These are phyloP conservation scores for Salix caprea DNA, from an alignment of 345 rosid genomes.

Conservation along the genomic window DNA sequence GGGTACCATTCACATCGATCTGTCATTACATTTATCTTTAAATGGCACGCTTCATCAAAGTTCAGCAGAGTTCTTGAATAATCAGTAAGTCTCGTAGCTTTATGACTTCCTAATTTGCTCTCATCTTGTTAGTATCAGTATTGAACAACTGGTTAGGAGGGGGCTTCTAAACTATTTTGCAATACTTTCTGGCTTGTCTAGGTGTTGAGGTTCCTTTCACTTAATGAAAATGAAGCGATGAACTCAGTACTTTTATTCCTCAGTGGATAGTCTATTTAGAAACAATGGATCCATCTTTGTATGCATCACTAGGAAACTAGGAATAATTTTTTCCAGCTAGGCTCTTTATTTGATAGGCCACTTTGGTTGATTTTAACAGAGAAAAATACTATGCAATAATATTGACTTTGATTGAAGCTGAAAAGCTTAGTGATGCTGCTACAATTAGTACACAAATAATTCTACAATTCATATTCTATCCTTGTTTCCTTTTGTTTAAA, in stretches of 20 bases:
- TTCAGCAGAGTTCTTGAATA: constrained; percentile 29
- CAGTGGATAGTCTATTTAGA: neutral
- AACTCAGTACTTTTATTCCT: neutral
- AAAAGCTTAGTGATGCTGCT: neutral
- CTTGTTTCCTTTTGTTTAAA: neutral
- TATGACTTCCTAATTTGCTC: neutral
- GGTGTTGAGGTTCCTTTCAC: neutral
- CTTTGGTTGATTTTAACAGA: neutral
- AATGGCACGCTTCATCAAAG: constrained; percentile 49
- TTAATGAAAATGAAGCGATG: neutral
- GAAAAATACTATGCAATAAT: neutral
- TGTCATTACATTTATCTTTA: constrained; percentile 60
- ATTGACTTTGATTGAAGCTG: neutral
- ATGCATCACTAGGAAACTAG: neutral
- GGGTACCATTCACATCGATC: constrained; percentile 68
- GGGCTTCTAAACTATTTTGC: neutral
- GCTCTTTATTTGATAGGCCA: neutral
- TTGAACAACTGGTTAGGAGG: neutral
- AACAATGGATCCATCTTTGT: neutral
- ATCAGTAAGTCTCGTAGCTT: constrained; percentile 43
- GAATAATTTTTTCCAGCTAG: neutral
- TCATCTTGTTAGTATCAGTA: neutral
- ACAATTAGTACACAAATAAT: neutral
- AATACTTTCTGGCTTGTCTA: neutral
- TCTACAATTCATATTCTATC: neutral